Evolutionary conservation across 495 filamentous ascomycete genomes (phyloP).

Genomic region (Oleoguttula mirabilis): DNA sequence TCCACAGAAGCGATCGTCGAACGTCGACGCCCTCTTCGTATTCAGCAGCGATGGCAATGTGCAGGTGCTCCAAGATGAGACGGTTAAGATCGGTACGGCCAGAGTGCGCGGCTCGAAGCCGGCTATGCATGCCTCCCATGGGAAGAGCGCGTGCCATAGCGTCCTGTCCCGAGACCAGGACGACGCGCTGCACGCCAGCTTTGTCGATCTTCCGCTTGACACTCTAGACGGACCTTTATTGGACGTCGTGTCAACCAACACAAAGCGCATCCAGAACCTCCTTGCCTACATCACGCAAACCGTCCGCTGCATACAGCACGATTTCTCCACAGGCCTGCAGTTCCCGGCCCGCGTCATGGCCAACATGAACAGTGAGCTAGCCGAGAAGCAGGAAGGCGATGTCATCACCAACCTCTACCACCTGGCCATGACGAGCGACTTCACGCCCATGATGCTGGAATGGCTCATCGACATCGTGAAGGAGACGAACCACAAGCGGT

Average conservation of each 20-base stretch:
- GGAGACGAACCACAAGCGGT: constrained; percentile 84
- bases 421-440: constrained; percentile 72
- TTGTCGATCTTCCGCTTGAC: constrained; percentile 8
- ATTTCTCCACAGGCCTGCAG: constrained; percentile 34
- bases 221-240: constrained; percentile 9
- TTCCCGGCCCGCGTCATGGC: constrained; percentile 63
- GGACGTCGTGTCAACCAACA: constrained; percentile 14
- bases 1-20: constrained; percentile 44
- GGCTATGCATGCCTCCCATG: constrained; percentile 56
- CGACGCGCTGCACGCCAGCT: background rate
- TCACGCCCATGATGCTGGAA: constrained; percentile 61
- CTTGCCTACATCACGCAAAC: constrained; percentile 14
- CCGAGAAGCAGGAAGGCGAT: constrained; percentile 46
- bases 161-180: constrained; percentile 29
- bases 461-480: constrained; percentile 81
- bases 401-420: constrained; percentile 75
- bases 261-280: constrained; percentile 11
- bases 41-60: constrained; percentile 69
- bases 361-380: constrained; percentile 57
- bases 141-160: constrained; percentile 61
- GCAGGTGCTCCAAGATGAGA: constrained; percentile 79
- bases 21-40: constrained; percentile 74
- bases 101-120: constrained; percentile 22
- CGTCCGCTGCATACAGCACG: constrained; percentile 14
- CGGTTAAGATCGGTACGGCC: constrained; percentile 68